Evolutionary conservation across 1,284 basidiomycete genomes (phyloP).

Genomic region (Chalciporus sp.): DNA sequence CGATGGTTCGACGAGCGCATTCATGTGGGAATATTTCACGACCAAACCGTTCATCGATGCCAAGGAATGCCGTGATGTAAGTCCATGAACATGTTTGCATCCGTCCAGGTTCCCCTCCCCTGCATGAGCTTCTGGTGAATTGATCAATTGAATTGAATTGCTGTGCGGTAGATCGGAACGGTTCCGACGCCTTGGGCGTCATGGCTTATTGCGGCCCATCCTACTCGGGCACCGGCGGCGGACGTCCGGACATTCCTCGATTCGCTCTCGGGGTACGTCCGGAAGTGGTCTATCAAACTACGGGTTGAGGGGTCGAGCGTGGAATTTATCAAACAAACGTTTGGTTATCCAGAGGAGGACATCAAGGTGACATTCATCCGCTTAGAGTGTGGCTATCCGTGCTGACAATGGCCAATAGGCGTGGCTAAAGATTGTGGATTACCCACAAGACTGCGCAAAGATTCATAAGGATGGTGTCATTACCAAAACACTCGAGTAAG

Average conservation of each 20-base stretch:
- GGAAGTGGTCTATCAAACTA: slow-evolving; percentile 61
- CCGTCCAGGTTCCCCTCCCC: too few relatives aligned
- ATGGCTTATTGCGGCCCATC: slow-evolving; percentile 90
- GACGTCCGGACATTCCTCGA: slow-evolving; percentile 66
- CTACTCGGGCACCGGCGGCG: slow-evolving; percentile 54
- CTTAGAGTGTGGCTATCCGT: neutral
- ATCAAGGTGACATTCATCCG: slow-evolving; percentile 54
- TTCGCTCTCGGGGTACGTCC: slow-evolving; percentile 65
- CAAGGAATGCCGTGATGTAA: slow-evolving; percentile 81
- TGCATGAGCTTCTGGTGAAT: too few relatives aligned
- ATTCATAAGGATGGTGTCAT: slow-evolving; percentile 65
- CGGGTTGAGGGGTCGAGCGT: slow-evolving; percentile 61
- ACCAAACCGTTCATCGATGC: slow-evolving; percentile 90
- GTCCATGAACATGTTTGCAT: slow-evolving; percentile 31
- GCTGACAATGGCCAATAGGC: slow-evolving; percentile 43
- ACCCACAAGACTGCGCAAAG: slow-evolving; percentile 65
- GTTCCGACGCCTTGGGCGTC: slow-evolving; percentile 96
- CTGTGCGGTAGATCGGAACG: slow-evolving; percentile 68
- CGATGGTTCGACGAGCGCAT: slow-evolving; percentile 77
- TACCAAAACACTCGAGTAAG: slow-evolving; percentile 69
- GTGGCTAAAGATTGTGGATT: slow-evolving; percentile 82
- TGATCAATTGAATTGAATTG: neutral
- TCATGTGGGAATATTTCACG: slow-evolving; percentile 98
- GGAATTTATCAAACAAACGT: slow-evolving; percentile 75
- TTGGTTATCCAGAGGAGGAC: slow-evolving; percentile 82